phyloP scores from a whole-genome alignment of 2,329 filamentous ascomycete genomes.

The Neurospora sp. region DNA sequence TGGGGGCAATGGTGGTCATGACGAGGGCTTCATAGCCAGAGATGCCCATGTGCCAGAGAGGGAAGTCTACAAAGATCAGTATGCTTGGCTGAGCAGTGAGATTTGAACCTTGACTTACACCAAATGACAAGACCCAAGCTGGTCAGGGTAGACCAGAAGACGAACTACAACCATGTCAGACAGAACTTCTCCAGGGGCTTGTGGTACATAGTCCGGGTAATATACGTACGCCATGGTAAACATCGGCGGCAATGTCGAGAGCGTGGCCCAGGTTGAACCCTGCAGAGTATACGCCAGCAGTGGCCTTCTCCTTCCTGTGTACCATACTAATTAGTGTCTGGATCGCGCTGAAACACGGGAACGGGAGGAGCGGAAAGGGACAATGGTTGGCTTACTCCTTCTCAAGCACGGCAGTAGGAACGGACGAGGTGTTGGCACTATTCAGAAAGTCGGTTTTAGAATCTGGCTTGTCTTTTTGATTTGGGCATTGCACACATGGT shows the following conservation, averaged over 20 bases:
- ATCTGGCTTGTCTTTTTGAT: slow-evolving; percentile 16
- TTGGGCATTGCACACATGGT: slow-evolving; percentile 23
- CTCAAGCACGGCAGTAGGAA: slow-evolving; percentile 46
- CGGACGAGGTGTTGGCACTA: slow-evolving; percentile 39
- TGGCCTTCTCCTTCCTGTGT: slow-evolving; percentile 63
- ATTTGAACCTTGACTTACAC: slow-evolving; percentile 56
- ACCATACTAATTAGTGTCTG: slow-evolving; percentile 2
- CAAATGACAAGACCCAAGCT: slow-evolving; percentile 82
- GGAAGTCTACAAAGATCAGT: slow-evolving; percentile 56
- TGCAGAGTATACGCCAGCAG: slow-evolving; percentile 58
- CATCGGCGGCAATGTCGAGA: slow-evolving; percentile 74
- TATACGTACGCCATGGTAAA: slow-evolving; percentile 74
- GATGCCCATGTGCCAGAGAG: slow-evolving; percentile 98
- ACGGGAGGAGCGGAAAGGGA: background rate
- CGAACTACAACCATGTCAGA: slow-evolving; percentile 47
- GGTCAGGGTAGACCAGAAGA: slow-evolving; percentile 93
- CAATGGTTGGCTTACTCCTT: slow-evolving; percentile 57
- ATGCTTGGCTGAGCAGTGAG: background rate
- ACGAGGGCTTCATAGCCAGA: slow-evolving; percentile 90
- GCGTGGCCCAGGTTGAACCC: slow-evolving; percentile 66
- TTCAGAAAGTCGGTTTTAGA: slow-evolving; percentile 29
- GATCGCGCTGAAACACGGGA: slow-evolving; percentile 1
- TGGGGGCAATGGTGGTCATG: slow-evolving; percentile 72
- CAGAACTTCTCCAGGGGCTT: slow-evolving; percentile 3
- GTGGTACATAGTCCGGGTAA: background rate